Conservation (phyloP, 345 rosid species). For the Euphorbia lathyris region DNA sequence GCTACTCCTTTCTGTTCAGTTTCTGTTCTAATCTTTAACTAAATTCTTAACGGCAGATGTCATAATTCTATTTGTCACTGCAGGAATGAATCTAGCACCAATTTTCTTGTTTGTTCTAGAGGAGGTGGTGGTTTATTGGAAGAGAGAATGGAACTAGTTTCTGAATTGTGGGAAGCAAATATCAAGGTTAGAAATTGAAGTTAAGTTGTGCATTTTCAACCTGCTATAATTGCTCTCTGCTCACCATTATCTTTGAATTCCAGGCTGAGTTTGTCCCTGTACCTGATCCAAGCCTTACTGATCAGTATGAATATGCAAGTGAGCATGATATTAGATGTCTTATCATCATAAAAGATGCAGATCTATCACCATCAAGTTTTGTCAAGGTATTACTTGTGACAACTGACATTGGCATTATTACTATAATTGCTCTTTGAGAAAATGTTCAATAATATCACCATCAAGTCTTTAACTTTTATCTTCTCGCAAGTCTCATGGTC, state of each 20-base stretch:
- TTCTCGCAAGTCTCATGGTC: too few species aligned
- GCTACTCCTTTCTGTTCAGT: neutral
- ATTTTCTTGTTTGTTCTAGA: slow-evolving; percentile 86
- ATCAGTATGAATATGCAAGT: slow-evolving; percentile 93
- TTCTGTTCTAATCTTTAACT: slow-evolving; percentile 11
- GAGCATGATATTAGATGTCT: slow-evolving; percentile 89
- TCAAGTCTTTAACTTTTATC: too few species aligned
- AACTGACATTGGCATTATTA: neutral
- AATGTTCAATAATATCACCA: too few species aligned
- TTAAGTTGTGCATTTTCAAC: neutral
- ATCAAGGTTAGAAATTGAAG: slow-evolving; percentile 59
- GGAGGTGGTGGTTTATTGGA: slow-evolving; percentile 94
- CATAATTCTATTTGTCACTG: slow-evolving; percentile 12
- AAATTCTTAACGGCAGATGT: slow-evolving; percentile 3
- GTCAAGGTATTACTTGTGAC: slow-evolving; percentile 57
- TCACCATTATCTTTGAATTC: slow-evolving; percentile 17
- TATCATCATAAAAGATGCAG: slow-evolving; percentile 74
- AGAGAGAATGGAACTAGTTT: slow-evolving; percentile 89
- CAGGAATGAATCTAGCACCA: slow-evolving; percentile 64
- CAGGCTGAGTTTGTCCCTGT: slow-evolving; percentile 86
- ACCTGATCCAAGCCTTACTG: slow-evolving; percentile 94
- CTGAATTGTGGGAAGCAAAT: slow-evolving; percentile 81
- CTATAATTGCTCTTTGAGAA: neutral
- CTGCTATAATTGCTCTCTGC: slow-evolving; percentile 17
- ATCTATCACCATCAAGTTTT: slow-evolving; percentile 59